phyloP scores from a whole-genome alignment of 2,329 filamentous ascomycete species.

The Teratosphaeria destructans region DNA sequence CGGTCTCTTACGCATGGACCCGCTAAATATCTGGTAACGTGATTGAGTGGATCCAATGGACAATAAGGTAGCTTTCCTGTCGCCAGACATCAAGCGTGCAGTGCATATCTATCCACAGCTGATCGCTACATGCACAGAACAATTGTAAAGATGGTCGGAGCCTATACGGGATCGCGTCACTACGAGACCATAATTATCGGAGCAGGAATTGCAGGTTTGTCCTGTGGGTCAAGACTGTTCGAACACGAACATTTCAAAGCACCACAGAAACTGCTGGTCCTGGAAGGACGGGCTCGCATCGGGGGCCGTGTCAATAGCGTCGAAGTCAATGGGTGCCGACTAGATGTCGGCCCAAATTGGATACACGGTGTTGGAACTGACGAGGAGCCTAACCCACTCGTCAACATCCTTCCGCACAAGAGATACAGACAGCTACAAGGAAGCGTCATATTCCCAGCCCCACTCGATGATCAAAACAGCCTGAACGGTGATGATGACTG shows the following conservation, averaged over 20 bases:
- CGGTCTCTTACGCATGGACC: too few species aligned
- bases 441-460: constrained; percentile 8
- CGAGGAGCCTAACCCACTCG: constrained; percentile 14
- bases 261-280: constrained; percentile 8
- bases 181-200: constrained; percentile 12
- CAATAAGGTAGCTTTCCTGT: too few species aligned
- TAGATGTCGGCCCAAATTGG: constrained; percentile 19
- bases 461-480: not conserved
- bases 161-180: not conserved
- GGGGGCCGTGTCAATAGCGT: constrained; percentile 16
- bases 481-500: constrained; percentile 4
- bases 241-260: constrained; percentile 6
- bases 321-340: constrained; percentile 11
- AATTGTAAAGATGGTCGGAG: not conserved
- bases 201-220: constrained; percentile 16
- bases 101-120: too few species aligned
- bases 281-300: constrained; percentile 14
- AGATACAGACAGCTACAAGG: constrained; percentile 7
- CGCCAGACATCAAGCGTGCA: too few species aligned
- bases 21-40: too few species aligned
- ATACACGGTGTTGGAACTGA: constrained; percentile 17
- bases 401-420: constrained; percentile 14
- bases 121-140: not conserved
- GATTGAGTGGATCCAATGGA: too few species aligned
- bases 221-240: constrained; percentile 12